Conservation (phyloP, 2,329 filamentous ascomycete genomes). For the Paramyrothecium roridum region DNA sequence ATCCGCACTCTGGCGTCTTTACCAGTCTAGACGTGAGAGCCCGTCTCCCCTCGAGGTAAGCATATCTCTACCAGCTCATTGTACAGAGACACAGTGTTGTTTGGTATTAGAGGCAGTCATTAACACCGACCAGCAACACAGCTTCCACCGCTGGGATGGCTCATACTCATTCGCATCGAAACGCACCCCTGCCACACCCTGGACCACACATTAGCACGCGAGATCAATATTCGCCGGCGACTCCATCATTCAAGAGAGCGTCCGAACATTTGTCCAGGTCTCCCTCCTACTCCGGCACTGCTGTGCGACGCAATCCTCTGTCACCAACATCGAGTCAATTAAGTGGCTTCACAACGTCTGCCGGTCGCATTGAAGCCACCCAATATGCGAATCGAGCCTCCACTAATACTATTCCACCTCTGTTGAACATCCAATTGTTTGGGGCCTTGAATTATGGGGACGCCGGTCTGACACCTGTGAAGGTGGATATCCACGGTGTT, state of each 20-base stretch:
- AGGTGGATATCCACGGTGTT: constrained; percentile 71
- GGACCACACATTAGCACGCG: constrained; percentile 45
- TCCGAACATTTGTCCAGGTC: constrained; percentile 50
- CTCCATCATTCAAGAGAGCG: constrained; percentile 47
- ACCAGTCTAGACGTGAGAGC: constrained; percentile 50
- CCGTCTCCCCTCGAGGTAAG: constrained; percentile 54
- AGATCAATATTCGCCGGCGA: constrained; percentile 50
- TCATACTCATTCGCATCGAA: constrained; percentile 41
- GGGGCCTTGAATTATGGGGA: constrained; percentile 62
- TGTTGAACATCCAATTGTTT: constrained; percentile 46
- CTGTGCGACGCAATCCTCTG: constrained; percentile 48
- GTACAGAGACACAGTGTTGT: too few relatives aligned
- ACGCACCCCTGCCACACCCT: constrained; percentile 50
- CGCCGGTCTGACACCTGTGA: constrained; percentile 46
- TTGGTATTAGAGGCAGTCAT: constrained; percentile 9
- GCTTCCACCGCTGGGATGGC: constrained; percentile 53
- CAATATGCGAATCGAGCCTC: constrained; percentile 30
- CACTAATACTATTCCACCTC: constrained; percentile 47
- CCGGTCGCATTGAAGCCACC: constrained; percentile 46
- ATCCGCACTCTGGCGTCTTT: constrained; percentile 39
- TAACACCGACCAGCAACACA: constrained; percentile 35
- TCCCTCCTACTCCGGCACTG: constrained; percentile 43
- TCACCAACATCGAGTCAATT: constrained; percentile 50
- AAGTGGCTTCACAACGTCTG: constrained; percentile 38
- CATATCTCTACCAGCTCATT: constrained; percentile 12